Conservation (phyloP, 768 basidiomycete species). For the Gelatoporia subvermispora region DNA sequence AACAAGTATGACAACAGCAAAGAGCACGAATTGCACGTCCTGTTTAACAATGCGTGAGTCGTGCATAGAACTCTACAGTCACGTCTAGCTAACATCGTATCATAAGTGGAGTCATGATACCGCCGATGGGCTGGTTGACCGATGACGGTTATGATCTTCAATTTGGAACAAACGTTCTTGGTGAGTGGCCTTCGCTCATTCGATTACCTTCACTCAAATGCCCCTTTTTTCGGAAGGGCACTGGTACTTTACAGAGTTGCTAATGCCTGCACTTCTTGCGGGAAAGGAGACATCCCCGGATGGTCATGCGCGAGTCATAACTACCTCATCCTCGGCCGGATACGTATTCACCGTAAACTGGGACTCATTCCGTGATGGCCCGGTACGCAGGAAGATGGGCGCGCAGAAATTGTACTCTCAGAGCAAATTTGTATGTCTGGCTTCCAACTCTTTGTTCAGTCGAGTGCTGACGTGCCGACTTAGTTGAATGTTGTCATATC, state of each 20-base stretch:
- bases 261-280: conserved; percentile 29
- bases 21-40: conserved; percentile 27
- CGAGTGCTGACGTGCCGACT: not conserved
- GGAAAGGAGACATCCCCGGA: conserved; percentile 27
- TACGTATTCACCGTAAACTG: conserved; percentile 5
- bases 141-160: conserved; percentile 36
- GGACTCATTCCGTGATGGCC: conserved; percentile 15
- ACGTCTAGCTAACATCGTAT: not conserved
- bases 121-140: conserved; percentile 25
- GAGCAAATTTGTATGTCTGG: conserved; percentile 35
- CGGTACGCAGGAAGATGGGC: conserved; percentile 3
- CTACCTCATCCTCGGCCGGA: conserved; percentile 16
- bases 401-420: conserved; percentile 13
- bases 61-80: not conserved
- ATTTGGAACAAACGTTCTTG: conserved; percentile 33
- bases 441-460: not conserved
- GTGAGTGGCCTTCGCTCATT: conserved; percentile 11
- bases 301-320: conserved; percentile 31
- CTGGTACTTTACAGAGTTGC: conserved; percentile 31
- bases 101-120: conserved; percentile 31
- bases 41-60: conserved; percentile 19
- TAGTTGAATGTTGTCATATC: conserved; percentile 33
- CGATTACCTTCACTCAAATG: not conserved
- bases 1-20: conserved; percentile 9
- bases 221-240: conserved; percentile 19